Percentiles rank a stretch among this genome's conserved stretches.
These are phyloP conservation scores for Nakazawaea ernobii DNA, from an alignment of 805 yeast genomes.

Conservation along the genomic window DNA sequence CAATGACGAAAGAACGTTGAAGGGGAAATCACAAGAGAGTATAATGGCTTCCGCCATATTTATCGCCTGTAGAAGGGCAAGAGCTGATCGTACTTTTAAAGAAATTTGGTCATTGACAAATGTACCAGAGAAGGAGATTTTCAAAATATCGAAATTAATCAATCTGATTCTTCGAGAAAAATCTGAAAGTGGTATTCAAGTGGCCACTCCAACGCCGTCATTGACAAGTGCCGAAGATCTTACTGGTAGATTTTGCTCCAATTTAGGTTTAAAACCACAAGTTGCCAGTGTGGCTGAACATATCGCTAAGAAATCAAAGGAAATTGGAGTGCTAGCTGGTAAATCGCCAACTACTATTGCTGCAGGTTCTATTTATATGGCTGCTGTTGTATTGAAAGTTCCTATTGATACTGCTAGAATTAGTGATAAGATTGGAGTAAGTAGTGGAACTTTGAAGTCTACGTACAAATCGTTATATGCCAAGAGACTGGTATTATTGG, in stretches of 20 bases:
- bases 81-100: slow-evolving; percentile 89
- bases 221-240: slow-evolving; percentile 92
- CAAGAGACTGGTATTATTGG: slow-evolving; percentile 30
- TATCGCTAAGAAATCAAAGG: slow-evolving; percentile 85
- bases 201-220: slow-evolving; percentile 56
- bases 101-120: slow-evolving; percentile 94
- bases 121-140: slow-evolving; percentile 92
- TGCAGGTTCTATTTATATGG: slow-evolving; percentile 94
- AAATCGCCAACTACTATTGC: slow-evolving; percentile 96
- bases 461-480: slow-evolving; percentile 79
- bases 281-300: slow-evolving; percentile 90
- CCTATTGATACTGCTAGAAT: slow-evolving; percentile 73
- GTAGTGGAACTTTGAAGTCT: slow-evolving; percentile 95
- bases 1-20: slow-evolving; percentile 75
- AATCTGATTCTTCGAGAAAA: slow-evolving; percentile 50
- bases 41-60: slow-evolving; percentile 96
- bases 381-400: slow-evolving; percentile 80
- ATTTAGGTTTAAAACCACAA: slow-evolving; percentile 78
- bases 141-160: slow-evolving; percentile 83
- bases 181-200: slow-evolving; percentile 40
- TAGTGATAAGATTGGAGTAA: slow-evolving; percentile 90
- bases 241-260: slow-evolving; percentile 94
- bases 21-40: slow-evolving; percentile 89
- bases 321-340: slow-evolving; percentile 91
- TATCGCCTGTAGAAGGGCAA: slow-evolving; percentile 90